Percentiles rank a stretch among this genome's conserved stretches.
These are phyloP conservation scores for Neonectria faginata DNA, from an alignment of 2,329 filamentous ascomycete species.

Conservation along the genomic window DNA sequence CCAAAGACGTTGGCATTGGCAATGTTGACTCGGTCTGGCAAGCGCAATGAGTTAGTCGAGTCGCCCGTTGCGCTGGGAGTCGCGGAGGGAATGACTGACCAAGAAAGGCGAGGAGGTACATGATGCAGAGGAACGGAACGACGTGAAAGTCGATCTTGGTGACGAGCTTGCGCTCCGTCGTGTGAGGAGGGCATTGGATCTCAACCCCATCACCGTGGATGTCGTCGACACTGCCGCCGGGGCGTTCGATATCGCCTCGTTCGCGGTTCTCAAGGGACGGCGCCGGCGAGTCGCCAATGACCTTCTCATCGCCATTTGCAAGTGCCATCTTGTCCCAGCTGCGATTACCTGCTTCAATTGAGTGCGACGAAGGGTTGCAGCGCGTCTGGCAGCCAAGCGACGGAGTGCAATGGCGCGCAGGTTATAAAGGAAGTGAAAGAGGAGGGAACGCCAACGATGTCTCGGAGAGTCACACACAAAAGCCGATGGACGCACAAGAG, in stretches of 20 bases:
- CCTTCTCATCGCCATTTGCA: slow-evolving; percentile 33
- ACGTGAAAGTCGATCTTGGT: slow-evolving; percentile 77
- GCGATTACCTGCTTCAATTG: slow-evolving; percentile 14
- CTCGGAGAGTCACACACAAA: slow-evolving; percentile 14
- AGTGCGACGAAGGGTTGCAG: slow-evolving; percentile 5
- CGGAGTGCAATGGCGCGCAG: neutral
- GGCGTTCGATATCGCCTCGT: slow-evolving; percentile 38
- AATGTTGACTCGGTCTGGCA: slow-evolving; percentile 76
- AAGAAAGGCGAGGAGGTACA: slow-evolving; percentile 78
- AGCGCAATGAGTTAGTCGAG: slow-evolving; percentile 6
- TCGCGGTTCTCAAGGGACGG: slow-evolving; percentile 27
- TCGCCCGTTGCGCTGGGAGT: neutral
- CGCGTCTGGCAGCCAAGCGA: neutral
- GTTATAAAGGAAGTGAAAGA: neutral
- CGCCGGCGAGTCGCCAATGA: slow-evolving; percentile 36
- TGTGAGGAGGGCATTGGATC: slow-evolving; percentile 61
- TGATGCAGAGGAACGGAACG: slow-evolving; percentile 77
- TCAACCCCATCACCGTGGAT: slow-evolving; percentile 39
- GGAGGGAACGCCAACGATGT: slow-evolving; percentile 9
- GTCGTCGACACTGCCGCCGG: slow-evolving; percentile 19
- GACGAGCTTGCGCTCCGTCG: slow-evolving; percentile 74
- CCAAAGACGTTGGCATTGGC: slow-evolving; percentile 79
- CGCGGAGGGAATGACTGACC: slow-evolving; percentile 49
- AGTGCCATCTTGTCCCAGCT: slow-evolving; percentile 32
- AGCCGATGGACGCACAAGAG: slow-evolving; percentile 1